Evolutionary conservation across 2,329 filamentous ascomycete genomes (phyloP).

Genomic region (Botrytis galanthina): DNA sequence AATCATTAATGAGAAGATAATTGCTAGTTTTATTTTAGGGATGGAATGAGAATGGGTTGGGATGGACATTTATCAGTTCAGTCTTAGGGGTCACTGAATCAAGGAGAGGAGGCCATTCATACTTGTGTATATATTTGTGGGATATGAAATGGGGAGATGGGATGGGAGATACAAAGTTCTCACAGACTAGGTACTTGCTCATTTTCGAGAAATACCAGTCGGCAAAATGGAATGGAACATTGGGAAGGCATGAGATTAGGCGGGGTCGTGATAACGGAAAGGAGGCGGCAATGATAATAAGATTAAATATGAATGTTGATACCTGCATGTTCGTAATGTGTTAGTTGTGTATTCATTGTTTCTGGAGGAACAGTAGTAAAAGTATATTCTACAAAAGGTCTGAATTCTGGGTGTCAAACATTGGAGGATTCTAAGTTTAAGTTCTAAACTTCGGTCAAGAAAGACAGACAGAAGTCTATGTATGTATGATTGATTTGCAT

Average conservation of each 20-base stretch:
- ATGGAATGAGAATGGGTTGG: neutral
- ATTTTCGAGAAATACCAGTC: neutral
- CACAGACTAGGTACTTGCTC: neutral
- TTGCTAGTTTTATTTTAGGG: slow-evolving; percentile 12
- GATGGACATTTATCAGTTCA: neutral
- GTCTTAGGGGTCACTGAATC: neutral
- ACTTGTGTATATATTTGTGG: slow-evolving; percentile 15
- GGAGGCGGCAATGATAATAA: slow-evolving; percentile 6
- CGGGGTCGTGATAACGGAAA: neutral
- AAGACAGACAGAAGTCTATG: neutral
- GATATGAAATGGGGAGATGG: neutral
- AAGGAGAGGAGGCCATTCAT: neutral
- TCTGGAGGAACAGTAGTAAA: neutral
- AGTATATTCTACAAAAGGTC: neutral
- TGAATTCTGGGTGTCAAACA: neutral
- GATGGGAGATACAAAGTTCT: neutral
- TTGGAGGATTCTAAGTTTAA: neutral
- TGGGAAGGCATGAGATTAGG: neutral
- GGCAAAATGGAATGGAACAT: neutral
- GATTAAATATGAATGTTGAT: neutral
- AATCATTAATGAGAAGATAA: slow-evolving; percentile 15
- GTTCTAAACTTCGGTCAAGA: neutral
- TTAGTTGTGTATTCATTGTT: neutral
- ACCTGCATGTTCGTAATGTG: neutral
- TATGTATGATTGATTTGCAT: neutral